Evolutionary conservation across 2,329 filamentous ascomycete genomes (phyloP).

Genomic region (Helotiales sp.): DNA sequence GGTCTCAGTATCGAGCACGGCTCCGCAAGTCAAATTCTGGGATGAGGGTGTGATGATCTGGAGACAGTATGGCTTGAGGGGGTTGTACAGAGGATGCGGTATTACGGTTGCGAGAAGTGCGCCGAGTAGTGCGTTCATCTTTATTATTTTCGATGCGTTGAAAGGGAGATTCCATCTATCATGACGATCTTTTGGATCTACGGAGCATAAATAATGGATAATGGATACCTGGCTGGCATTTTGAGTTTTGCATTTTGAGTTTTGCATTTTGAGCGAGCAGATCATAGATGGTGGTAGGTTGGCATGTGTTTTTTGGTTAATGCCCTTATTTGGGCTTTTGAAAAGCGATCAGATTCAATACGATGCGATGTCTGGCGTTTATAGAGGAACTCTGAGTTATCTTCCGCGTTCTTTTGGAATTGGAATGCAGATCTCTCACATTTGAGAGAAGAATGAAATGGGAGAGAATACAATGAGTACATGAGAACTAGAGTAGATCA

Average conservation of each 20-base stretch:
- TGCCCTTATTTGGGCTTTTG: background rate
- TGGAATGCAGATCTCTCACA: too few species aligned
- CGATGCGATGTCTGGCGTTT: background rate
- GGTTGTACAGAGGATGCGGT: constrained; percentile 91
- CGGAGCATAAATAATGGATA: background rate
- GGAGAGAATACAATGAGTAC: too few species aligned
- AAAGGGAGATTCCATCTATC: constrained; percentile 66
- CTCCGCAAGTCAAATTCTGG: constrained; percentile 68
- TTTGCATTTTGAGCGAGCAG: background rate
- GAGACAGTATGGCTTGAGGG: constrained; percentile 78
- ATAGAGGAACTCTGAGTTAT: background rate
- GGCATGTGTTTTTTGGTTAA: background rate
- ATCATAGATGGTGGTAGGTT: background rate
- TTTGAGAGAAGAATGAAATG: too few species aligned
- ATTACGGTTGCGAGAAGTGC: constrained; percentile 88
- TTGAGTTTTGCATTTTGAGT: background rate
- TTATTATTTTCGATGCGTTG: constrained; percentile 90
- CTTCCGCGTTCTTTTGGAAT: too few species aligned
- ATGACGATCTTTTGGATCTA: background rate
- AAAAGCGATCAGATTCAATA: background rate
- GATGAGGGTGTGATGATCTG: constrained; percentile 76
- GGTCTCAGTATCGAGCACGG: constrained; percentile 60
- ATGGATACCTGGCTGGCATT: background rate
- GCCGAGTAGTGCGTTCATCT: constrained; percentile 97
- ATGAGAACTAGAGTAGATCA: too few species aligned